A percentile compares a stretch with the other conserved stretches of the same genome.
Evolutionary conservation across 352 stramenopile genomes (phyloP).

Genomic region (Blastocystis sp.): DNA sequence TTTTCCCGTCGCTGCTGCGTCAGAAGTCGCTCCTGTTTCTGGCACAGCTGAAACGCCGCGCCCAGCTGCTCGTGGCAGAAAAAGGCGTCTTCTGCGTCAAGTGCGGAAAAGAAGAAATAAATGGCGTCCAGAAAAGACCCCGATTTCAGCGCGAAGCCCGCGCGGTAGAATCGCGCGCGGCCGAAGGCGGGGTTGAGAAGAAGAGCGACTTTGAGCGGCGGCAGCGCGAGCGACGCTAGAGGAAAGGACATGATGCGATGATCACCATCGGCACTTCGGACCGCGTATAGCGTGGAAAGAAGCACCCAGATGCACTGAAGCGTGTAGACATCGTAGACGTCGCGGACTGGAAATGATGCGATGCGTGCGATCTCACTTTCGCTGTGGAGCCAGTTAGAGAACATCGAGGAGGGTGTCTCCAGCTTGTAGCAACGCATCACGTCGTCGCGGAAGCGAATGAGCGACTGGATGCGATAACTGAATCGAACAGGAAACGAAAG

Average conservation of each 20-base stretch:
- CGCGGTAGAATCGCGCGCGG: not conserved
- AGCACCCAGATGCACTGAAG: slow-evolving; percentile 11
- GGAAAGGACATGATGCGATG: not conserved
- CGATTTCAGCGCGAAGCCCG: not conserved
- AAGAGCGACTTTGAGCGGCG: not conserved
- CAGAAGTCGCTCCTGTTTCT: not conserved
- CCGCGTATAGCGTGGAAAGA: not conserved
- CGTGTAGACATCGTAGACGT: not conserved
- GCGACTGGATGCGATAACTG: not conserved
- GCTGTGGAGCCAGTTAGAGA: not conserved
- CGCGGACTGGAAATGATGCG: not conserved
- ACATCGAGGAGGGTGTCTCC: not conserved
- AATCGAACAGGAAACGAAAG: not conserved
- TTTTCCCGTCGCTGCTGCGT: not conserved
- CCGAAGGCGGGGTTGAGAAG: slow-evolving; percentile 11
- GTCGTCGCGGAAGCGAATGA: not conserved
- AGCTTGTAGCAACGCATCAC: not conserved
- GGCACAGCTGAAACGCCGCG: not conserved
- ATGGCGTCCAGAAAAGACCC: not conserved
- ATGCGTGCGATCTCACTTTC: not conserved
- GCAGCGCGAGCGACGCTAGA: not conserved
- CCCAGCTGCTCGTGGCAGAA: not conserved
- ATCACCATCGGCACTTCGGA: not conserved
- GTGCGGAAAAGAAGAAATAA: not conserved
- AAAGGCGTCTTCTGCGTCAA: not conserved